Conservation (phyloP, 306 rosid species). For the Cucurbita maxima region DNA sequence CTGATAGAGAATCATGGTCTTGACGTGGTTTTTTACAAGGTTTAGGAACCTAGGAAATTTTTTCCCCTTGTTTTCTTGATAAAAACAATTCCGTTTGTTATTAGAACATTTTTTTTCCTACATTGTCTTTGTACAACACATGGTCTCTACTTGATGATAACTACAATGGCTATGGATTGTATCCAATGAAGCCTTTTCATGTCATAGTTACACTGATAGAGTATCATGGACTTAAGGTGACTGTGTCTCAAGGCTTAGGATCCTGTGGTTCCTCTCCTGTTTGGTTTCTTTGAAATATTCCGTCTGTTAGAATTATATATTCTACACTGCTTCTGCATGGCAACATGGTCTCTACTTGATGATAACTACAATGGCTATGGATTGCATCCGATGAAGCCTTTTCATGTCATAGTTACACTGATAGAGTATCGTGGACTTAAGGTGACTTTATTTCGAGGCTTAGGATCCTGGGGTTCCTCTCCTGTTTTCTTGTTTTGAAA, state of each 20-base stretch:
- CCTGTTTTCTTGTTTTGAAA: not conserved
- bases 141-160: not conserved
- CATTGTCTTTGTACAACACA: not conserved
- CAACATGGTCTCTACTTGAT: conserved; percentile 1
- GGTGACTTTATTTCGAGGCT: not conserved
- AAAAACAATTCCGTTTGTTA: not conserved
- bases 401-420: conserved; percentile 13
- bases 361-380: conserved; percentile 2
- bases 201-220: conserved; percentile 14
- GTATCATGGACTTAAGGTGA: not conserved
- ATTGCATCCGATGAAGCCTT: conserved; percentile 8
- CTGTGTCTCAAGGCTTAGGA: not conserved
- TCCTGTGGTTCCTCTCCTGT: not conserved
- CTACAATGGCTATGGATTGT: not conserved
- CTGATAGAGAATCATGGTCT: conserved; percentile 6
- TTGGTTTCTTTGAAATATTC: not conserved
- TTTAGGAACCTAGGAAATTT: not conserved
- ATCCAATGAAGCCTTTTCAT: conserved; percentile 6
- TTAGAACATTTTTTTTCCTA: not conserved
- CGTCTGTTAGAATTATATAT: not conserved
- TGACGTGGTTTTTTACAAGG: not conserved
- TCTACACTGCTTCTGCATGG: not conserved
- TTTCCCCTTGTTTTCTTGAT: not conserved
- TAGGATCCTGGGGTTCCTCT: not conserved
- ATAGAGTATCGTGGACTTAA: not conserved